Conservation (phyloP, 2,329 filamentous ascomycete genomes). For the Ceratocystis colombiana region DNA sequence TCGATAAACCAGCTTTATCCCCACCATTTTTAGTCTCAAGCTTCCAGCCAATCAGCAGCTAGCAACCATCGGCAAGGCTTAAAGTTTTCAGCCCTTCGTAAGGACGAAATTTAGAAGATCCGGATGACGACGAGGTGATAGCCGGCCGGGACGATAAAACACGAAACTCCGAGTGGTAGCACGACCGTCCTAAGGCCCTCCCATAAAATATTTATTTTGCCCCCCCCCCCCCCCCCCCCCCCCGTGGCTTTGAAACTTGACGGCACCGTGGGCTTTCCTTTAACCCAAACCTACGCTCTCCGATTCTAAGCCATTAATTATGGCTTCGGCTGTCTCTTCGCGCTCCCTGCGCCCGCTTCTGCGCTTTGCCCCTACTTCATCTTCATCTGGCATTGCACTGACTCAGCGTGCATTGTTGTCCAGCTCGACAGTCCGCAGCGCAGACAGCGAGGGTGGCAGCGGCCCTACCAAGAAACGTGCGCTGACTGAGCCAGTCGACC, state of each 20-base stretch:
- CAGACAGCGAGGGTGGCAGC: neutral
- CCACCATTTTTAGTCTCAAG: neutral
- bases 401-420: neutral
- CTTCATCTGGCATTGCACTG: neutral
- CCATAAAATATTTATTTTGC: too few species aligned
- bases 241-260: neutral
- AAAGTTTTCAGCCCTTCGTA: slow-evolving; percentile 22
- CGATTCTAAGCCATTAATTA: neutral
- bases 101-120: neutral
- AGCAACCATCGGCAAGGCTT: neutral
- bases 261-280: neutral
- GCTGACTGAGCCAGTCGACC: slow-evolving; percentile 19
- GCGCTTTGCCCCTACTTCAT: neutral
- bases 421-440: neutral
- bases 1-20: slow-evolving; percentile 16
- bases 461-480: slow-evolving; percentile 22
- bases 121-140: neutral
- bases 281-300: neutral
- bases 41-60: slow-evolving; percentile 18
- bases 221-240: too few species aligned
- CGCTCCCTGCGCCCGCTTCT: slow-evolving; percentile 9
- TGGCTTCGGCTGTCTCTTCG: slow-evolving; percentile 16
- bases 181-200: neutral
- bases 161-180: neutral
- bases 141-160: slow-evolving; percentile 11